These are phyloP conservation scores for Nannizzia gypsea DNA, from an alignment of 2,329 filamentous ascomycete genomes.

Conservation along the genomic window DNA sequence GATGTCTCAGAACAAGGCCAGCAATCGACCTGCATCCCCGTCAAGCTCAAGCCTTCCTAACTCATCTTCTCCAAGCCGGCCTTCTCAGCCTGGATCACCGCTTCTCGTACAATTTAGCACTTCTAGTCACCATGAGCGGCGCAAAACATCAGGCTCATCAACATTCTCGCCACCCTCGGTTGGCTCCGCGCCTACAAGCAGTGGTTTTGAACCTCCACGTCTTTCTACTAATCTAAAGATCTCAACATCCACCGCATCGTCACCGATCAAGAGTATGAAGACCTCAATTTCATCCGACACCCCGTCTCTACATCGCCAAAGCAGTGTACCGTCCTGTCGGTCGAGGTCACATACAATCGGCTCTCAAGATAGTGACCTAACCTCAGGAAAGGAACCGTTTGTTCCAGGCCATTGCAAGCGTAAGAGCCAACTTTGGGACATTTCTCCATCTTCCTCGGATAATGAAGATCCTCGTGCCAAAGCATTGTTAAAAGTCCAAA, in stretches of 20 bases:
- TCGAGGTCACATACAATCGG: constrained; percentile 85
- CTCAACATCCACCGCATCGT: constrained; percentile 41
- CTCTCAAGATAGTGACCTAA: constrained; percentile 78
- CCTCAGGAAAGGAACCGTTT: constrained; percentile 52
- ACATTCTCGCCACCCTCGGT: constrained; percentile 57
- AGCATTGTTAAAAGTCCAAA: constrained; percentile 79
- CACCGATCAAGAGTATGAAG: constrained; percentile 39
- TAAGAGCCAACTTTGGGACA: constrained; percentile 86
- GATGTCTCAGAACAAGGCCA: constrained; percentile 67
- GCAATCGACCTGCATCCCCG: constrained; percentile 72
- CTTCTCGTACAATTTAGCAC: constrained; percentile 95
- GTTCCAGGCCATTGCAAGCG: constrained; percentile 68
- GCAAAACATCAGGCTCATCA: constrained; percentile 87
- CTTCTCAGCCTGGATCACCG: constrained; percentile 74
- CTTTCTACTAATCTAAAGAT: constrained; percentile 41
- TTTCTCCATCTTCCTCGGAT: constrained; percentile 94
- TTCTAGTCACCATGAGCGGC: constrained; percentile 65
- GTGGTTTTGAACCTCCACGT: constrained; percentile 59
- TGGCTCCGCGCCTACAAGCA: constrained; percentile 33
- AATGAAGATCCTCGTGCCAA: constrained; percentile 91
- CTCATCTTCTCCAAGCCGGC: constrained; percentile 79
- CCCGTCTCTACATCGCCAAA: constrained; percentile 50
- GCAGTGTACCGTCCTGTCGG: constrained; percentile 49
- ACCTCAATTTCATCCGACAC: constrained; percentile 37
- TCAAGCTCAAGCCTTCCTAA: constrained; percentile 67